Evolutionary conservation across 2,329 filamentous ascomycete genomes (phyloP), one percentile per base, ranked within the genome.

Genomic region (Neonectria sp.): DNA sequence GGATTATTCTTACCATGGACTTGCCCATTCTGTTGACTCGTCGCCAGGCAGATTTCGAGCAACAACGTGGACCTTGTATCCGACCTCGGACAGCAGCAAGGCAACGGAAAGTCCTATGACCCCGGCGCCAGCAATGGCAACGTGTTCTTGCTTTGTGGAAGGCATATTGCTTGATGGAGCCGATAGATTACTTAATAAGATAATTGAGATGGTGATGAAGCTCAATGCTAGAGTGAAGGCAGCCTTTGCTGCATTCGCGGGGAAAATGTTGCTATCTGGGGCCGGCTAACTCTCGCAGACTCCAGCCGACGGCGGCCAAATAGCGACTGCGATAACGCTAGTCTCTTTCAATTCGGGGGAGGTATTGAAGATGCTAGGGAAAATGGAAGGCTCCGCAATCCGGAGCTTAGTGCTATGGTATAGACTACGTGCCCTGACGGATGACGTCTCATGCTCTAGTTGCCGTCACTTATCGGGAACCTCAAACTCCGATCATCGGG

Each of bases 1-100:
- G 3, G 11, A 1, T 1, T 15, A 8, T 45, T 12, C 46, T 49
- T 3, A 49, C 55, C 55, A 29, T 29, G 55, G 55, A 31, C 48
- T 64, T 9, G 55, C 61, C 55, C 48, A 59, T 37, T 59, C 61
- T 2, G 49, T 33, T 6, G 55, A 51, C 21, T 35, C 13, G 7
- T 64, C 48, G 3, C 61, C 55, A 7, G 61, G 48, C 21, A 59
- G 2, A 35, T 59, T 57, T 25, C 61, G 17, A 15, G 61, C 61
- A 12, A 59, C 55, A n/a, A 64, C 45, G 2, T 24, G 24, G 15
- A 59, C 46, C 9, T 59, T 33, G 37, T 31, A 64, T 31, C 55
- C 61, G 31, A 31, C 37, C 8, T 64, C 35, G 15, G 48, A 52
- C 11, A 64, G 37, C 1, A 64, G 46, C 2, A 59, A 25, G 4